Evolutionary conservation across 2,329 filamentous ascomycete genomes (phyloP).

Genomic region (Colletotrichum neosansevieriae): DNA sequence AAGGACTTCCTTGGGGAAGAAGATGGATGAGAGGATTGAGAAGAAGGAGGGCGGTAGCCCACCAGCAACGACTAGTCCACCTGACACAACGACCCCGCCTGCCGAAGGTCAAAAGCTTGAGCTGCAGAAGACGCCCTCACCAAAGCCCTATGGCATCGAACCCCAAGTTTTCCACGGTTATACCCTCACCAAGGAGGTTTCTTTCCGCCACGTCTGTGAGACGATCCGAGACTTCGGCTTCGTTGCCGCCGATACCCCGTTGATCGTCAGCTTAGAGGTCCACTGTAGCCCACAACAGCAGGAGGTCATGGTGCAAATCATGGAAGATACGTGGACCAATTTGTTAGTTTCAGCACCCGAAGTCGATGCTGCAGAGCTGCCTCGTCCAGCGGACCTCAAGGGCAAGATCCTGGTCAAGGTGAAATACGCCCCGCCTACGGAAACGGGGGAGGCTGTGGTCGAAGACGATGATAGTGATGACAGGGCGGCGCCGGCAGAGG

Average conservation of each 20-base stretch:
- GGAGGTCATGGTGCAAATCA: constrained; percentile 90
- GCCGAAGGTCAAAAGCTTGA: constrained; percentile 1
- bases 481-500: constrained; percentile 53
- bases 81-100: not conserved
- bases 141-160: constrained; percentile 62
- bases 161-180: constrained; percentile 88
- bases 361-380: constrained; percentile 64
- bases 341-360: constrained; percentile 72
- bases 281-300: constrained; percentile 87
- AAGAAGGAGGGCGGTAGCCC: constrained; percentile 34
- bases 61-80: not conserved
- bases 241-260: constrained; percentile 77
- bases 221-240: constrained; percentile 87
- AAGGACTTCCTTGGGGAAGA: constrained; percentile 61
- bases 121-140: constrained; percentile 36
- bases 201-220: constrained; percentile 87
- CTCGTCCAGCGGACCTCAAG: constrained; percentile 76
- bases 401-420: constrained; percentile 89
- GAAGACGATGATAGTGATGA: constrained; percentile 52
- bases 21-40: constrained; percentile 51
- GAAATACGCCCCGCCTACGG: constrained; percentile 69
- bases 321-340: constrained; percentile 84
- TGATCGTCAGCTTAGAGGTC: constrained; percentile 96
- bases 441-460: constrained; percentile 48
- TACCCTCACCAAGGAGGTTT: constrained; percentile 88